Conservation (phyloP, 1,284 basidiomycete genomes). For the Puccinia coronata region DNA sequence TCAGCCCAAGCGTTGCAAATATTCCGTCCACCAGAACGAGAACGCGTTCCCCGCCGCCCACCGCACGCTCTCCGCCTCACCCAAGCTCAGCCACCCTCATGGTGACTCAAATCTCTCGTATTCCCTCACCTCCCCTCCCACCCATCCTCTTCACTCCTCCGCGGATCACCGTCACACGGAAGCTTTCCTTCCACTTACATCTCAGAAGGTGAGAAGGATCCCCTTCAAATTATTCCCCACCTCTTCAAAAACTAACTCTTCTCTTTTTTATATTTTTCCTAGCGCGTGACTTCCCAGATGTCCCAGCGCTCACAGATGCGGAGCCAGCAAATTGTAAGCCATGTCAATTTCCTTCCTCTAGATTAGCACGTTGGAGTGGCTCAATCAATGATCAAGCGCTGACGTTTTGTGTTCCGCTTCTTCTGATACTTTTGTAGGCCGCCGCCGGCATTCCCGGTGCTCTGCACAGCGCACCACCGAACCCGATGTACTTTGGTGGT, state of each 20-base stretch:
- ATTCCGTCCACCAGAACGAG: background rate
- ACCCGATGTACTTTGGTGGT: constrained; percentile 53
- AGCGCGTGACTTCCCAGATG: too few species aligned
- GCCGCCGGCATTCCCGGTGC: constrained; percentile 78
- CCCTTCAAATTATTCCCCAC: too few species aligned
- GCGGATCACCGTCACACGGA: too few species aligned
- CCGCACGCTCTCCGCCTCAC: background rate
- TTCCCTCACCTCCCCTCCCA: too few species aligned
- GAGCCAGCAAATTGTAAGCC: constrained; percentile 74
- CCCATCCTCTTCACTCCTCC: too few species aligned
- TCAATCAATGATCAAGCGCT: background rate
- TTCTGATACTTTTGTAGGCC: constrained; percentile 59
- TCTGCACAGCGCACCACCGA: constrained; percentile 53
- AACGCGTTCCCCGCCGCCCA: too few species aligned
- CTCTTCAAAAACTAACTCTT: too few species aligned
- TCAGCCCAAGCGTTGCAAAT: constrained; percentile 13
- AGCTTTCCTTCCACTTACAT: too few species aligned
- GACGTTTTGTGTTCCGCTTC: background rate
- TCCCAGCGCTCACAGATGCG: constrained; percentile 93
- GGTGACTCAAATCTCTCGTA: too few species aligned
- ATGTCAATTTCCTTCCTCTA: background rate
- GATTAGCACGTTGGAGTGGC: background rate
- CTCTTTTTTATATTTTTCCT: too few species aligned
- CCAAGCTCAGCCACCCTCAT: too few species aligned
- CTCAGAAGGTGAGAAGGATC: too few species aligned